phyloP scores from a whole-genome alignment of 73 alveolate genomes.

The Tetrahymena borealis region DNA sequence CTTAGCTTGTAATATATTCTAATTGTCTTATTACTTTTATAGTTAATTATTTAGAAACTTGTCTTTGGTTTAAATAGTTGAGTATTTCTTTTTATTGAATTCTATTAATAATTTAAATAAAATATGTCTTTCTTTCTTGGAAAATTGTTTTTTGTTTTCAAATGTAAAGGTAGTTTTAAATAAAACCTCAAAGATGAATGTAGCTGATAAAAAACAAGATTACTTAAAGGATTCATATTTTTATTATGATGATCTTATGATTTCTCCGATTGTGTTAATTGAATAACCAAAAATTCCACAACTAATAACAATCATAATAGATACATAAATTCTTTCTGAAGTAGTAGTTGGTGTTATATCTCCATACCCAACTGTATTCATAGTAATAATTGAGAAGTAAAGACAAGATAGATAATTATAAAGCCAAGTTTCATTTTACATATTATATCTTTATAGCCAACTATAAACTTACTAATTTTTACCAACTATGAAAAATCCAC shows the following conservation, averaged over 20 bases:
- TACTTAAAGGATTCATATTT: neutral
- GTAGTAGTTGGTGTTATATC: slow-evolving; percentile 49
- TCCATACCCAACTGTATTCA: slow-evolving; percentile 59
- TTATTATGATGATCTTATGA: neutral
- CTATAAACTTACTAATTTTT: neutral
- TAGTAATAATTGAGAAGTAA: slow-evolving; percentile 51
- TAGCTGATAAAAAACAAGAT: neutral
- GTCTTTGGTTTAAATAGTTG: neutral
- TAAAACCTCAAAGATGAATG: too few relatives aligned
- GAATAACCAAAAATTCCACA: neutral
- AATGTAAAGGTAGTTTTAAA: too few relatives aligned
- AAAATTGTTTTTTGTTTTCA: too few relatives aligned
- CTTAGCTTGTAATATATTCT: neutral
- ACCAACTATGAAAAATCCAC: neutral
- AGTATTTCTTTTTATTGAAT: neutral
- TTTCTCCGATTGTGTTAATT: neutral
- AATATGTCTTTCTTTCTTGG: too few relatives aligned
- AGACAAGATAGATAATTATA: slow-evolving; percentile 32
- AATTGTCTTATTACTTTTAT: neutral
- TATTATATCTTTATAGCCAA: slow-evolving; percentile 7
- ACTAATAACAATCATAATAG: slow-evolving; percentile 28
- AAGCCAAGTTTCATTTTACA: slow-evolving; percentile 7
- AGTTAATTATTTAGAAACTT: neutral
- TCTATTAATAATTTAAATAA: too few relatives aligned
- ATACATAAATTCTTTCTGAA: slow-evolving; percentile 35